Percentiles rank a stretch among this genome's conserved stretches.
Evolutionary conservation across 2,329 filamentous ascomycete genomes (phyloP).

Genomic region (Zalaria sp.): DNA sequence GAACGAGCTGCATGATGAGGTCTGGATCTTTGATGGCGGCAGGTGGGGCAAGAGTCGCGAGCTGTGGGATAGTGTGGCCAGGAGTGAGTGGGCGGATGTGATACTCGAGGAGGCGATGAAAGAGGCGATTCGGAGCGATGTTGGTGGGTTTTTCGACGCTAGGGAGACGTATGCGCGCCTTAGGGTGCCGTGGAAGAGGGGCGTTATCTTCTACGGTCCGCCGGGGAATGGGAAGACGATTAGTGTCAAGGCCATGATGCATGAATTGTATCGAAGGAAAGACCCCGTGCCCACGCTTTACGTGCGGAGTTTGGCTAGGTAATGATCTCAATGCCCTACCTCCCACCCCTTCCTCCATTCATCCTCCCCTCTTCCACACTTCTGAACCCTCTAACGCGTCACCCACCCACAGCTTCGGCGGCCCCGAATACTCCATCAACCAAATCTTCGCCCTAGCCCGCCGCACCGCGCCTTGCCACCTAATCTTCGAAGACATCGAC

Average conservation of each 20-base stretch:
- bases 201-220: constrained; percentile 53
- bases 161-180: constrained; percentile 44
- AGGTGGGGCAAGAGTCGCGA: constrained; percentile 49
- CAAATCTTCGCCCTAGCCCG: constrained; percentile 25
- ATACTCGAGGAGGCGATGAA: constrained; percentile 55
- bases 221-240: constrained; percentile 58
- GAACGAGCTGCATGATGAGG: constrained; percentile 44
- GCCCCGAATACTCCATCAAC: constrained; percentile 39
- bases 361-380: no score
- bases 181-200: constrained; percentile 57
- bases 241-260: constrained; percentile 57
- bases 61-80: constrained; percentile 42
- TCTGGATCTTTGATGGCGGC: constrained; percentile 52
- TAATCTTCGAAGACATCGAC: constrained; percentile 28
- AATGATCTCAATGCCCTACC: neutral
- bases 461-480: constrained; percentile 23
- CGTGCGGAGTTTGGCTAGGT: constrained; percentile 35
- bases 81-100: constrained; percentile 49
- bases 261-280: constrained; percentile 41
- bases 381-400: no score
- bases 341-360: neutral
- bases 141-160: constrained; percentile 49
- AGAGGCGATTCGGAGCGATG: constrained; percentile 46
- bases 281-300: constrained; percentile 46
- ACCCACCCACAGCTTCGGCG: constrained; percentile 13